Evolutionary conservation across 1,284 basidiomycete genomes (phyloP), one percentile per base, ranked within the genome.

Genomic region (Moesziomyces parantarcticus): DNA sequence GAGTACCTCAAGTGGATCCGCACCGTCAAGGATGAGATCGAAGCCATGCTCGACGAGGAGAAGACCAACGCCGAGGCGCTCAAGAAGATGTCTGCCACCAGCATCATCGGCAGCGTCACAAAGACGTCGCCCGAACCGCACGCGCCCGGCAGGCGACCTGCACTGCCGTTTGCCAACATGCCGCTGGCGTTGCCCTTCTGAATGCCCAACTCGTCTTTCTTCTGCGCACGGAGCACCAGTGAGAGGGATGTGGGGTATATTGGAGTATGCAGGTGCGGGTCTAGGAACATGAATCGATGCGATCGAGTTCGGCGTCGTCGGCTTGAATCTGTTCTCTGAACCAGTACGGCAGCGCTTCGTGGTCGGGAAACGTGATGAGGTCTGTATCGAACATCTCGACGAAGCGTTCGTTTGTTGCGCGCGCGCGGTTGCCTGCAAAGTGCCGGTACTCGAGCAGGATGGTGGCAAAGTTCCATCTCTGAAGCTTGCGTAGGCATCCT

Each of bases 371-470:
- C 4, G 77, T 69, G 29, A 82, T 68, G 10, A 82, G 58, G 46
- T 83, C 81, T 0, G 78, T 76, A 53, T 83, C 81, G 52, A 82
- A 83, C 77, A 79, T 80, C 50, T 83, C 81, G 45, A 83, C 74
- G 57, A 83, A 82, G 11, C 80, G 46, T 51, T 83, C 81, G 48
- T 81, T 79, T 1, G 77, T 68, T 11, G 76, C 72, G 20, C 80
- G 64, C 3, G 80, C 62, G 3, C 75, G 52, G 18, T 72, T 72
- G 0, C 79, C 81, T 3, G 81, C 80, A 71, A 82, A 82, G 23
- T 67, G 58, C 5, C 79, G 62, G 29, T 83, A 83, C 66, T 82
- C 81, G 11, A 80, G 56, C 4, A 82, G 50, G 45, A 83, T 83
- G 26, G 76, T 79, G 0, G 76, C 75, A 26, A 83, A 79, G 60